Evolutionary conservation across 2,329 filamentous ascomycete genomes (phyloP), one percentile per base, ranked within the genome.

Genomic region (Sporothrix humicola): DNA sequence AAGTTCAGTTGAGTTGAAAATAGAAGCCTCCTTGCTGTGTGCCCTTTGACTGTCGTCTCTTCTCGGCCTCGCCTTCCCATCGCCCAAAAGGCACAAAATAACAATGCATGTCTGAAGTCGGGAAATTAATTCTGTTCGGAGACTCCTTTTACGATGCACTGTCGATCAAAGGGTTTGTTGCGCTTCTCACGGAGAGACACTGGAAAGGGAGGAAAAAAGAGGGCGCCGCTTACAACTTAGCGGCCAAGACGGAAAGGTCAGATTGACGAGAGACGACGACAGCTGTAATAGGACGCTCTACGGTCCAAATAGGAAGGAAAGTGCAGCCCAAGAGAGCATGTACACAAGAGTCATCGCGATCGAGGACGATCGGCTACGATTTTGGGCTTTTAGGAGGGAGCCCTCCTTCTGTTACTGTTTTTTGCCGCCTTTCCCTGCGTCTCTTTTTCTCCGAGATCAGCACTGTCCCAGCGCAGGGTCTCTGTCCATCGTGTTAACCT

Each of bases 41-140:
- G 31, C 5, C 42, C 31, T 20, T n/a, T 31, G 5, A 26, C 8
- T 26, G 26, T n/a, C 10, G 10, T 15, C 9, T 44, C 10, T 26
- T 20, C 48, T 48, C 9, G 10, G 6, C 31, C 10, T 37, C 44
- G 8, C 17, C 17, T 5, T 44, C 42, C 65, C 23, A 52, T 46
- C 9, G 23, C 37, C 50, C 17, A 37, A 20, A 17, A 37, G 37
- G 15, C 13, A 68, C 4, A 37, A 37, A 37, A 7, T 37, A 37
- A 37, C 31, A 37, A 37, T 68, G 65, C 48, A 68, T 68, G 65
- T 68, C 65, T 68, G 65, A 68, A 68, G 13, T 68, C 65, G 65
- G 65, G 65, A 68, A 68, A 68, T 68, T 68, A 52, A 52, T 48
- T 46, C 17, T 66, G 61, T 42, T 48, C 61, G 7, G 6, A 68